Conservation (phyloP, 192 early-diverging fungal genomes). For the Martensiomyces pterosporus region DNA sequence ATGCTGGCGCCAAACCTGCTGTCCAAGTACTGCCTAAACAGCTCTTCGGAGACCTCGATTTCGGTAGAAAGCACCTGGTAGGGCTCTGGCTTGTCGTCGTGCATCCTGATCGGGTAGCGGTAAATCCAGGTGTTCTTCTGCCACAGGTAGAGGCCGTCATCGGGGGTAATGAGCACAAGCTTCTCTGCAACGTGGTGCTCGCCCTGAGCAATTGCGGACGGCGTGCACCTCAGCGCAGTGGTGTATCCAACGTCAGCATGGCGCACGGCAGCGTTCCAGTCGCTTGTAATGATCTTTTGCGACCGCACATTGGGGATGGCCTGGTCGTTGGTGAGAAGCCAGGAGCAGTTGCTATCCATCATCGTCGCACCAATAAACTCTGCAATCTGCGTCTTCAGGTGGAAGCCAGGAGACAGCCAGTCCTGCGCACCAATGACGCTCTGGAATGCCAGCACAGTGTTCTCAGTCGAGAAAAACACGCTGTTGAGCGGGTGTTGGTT, state of each 20-base stretch:
- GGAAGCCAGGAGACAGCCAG: conserved; percentile 37
- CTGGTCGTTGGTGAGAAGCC: conserved; percentile 33
- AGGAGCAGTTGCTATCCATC: conserved; percentile 38
- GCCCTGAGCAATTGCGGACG: conserved; percentile 14
- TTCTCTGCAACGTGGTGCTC: conserved; percentile 19
- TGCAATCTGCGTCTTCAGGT: conserved; percentile 30
- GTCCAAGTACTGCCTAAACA: conserved; percentile 14
- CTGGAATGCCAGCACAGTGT: conserved; percentile 31
- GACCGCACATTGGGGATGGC: conserved; percentile 7
- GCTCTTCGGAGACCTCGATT: conserved; percentile 9
- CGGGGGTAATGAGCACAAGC: conserved; percentile 35
- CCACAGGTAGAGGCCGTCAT: conserved; percentile 35
- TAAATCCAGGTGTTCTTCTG: conserved; percentile 6
- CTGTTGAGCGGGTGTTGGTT: conserved; percentile 36
- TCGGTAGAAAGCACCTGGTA: conserved; percentile 28
- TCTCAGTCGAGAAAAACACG: conserved; percentile 19
- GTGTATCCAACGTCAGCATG: conserved; percentile 47
- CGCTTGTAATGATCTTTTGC: conserved; percentile 30
- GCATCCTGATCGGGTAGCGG: conserved; percentile 5
- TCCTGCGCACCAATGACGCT: conserved; percentile 25
- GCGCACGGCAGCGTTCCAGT: conserved; percentile 36
- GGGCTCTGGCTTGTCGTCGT: conserved; percentile 19
- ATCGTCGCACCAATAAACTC: conserved; percentile 46
- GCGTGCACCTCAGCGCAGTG: conserved; percentile 24
- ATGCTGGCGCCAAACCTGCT: conserved; percentile 11